These are phyloP conservation scores for Myriangium duriaei DNA, from an alignment of 2,329 filamentous ascomycete species.

Conservation along the genomic window DNA sequence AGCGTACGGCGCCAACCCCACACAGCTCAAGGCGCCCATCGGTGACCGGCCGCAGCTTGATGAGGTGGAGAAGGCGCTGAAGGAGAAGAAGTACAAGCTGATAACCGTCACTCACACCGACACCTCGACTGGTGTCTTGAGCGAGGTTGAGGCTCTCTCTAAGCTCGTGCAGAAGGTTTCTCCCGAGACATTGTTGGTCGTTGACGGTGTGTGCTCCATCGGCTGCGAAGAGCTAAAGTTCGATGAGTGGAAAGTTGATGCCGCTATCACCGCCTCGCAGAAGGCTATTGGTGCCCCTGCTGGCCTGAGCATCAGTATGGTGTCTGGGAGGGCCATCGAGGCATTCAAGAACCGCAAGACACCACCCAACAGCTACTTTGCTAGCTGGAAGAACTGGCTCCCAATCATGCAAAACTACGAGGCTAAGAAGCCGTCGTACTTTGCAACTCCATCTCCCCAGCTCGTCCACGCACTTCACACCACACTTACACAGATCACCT, in stretches of 20 bases:
- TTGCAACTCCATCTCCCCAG: constrained; percentile 91
- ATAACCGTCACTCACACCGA: constrained; percentile 95
- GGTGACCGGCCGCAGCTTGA: constrained; percentile 75
- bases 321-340: constrained; percentile 76
- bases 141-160: constrained; percentile 72
- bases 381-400: constrained; percentile 92
- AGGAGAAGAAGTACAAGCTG: constrained; percentile 85
- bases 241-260: constrained; percentile 87
- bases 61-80: constrained; percentile 78
- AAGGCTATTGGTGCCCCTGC: constrained; percentile 96
- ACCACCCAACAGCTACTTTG: constrained; percentile 80
- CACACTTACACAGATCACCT: constrained; percentile 70
- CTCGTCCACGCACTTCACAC: constrained; percentile 88
- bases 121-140: constrained; percentile 90
- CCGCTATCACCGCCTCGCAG: constrained; percentile 85
- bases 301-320: constrained; percentile 87
- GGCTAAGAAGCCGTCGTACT: constrained; percentile 93
- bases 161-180: constrained; percentile 76
- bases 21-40: constrained; percentile 78
- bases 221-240: constrained; percentile 93
- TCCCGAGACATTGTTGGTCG: constrained; percentile 79
- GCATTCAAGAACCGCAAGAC: constrained; percentile 68
- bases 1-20: constrained; percentile 81
- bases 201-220: constrained; percentile 95
- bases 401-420: constrained; percentile 99